Base-by-base conservation (phyloP, 2,329 filamentous ascomycete species). In the Fusarium secorum region DNA sequence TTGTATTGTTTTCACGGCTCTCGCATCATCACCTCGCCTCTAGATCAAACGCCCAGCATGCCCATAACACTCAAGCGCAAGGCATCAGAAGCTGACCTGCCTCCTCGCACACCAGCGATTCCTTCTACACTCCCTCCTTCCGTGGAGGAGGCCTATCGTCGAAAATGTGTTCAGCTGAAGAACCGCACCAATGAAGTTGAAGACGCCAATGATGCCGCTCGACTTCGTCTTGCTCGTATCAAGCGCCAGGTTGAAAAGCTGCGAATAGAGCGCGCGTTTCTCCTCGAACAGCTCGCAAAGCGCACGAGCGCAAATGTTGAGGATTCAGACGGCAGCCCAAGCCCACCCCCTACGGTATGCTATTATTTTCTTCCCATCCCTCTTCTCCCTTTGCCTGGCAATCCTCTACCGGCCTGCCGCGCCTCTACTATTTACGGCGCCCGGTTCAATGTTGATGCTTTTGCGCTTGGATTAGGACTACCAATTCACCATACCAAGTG, bases 111-210 rank as follows among this genome's bases (percentile, higher is more conserved):
- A 72, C 74, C 77, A 80, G 83, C 83, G 67, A 84, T 88, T 59
- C 88, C 88, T 33, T 88, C 89, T 20, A 82, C 88, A 42, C 85
- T 92, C 7, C 94, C 95, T 24, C 95, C 96, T 20, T 97, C 94
- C 20, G 94, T 98, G 70, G 95, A 99, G 82, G 92, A 95, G 79
- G 95, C 95, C 54, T 99, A 98, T 83, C 94, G 96, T 77, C 90
- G 93, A 72, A 98, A 99, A 89, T 98, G 95, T 81, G 94, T 98
- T 79, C 93, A 97, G 76, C 88, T 99, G 26, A 97, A 97, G 83
- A 92, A 93, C 76, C 92, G 96, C 67, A 93, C 96, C 71, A 92
- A 91, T 79, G 95, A 98, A 80, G 93, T 98, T 75, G 95, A 98
- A 80, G 90, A 94, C 66, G 91, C 94, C 78, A 98, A 98, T 80